A percentile compares a stretch with the other conserved stretches of the same genome.
phyloP scores from a whole-genome alignment of 148 eudicot genomes.

The Chenopodium album region DNA sequence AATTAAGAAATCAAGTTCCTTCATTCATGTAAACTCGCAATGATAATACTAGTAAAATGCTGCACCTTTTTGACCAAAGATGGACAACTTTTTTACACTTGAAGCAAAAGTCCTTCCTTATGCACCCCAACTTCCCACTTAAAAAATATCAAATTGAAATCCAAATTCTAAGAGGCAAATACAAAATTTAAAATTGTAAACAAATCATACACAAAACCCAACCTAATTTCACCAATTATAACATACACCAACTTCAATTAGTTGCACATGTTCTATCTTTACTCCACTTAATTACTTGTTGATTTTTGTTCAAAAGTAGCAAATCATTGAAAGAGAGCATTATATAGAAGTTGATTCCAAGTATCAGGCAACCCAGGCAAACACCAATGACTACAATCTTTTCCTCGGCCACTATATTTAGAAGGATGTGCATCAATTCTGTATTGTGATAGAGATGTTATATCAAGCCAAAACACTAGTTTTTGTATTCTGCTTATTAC shows the following conservation, averaged over 20 bases:
- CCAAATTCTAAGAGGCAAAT: background rate
- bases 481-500: conserved; percentile 57
- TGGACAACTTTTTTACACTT: conserved; percentile 1
- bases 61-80: conserved; percentile 13
- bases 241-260: background rate
- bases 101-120: conserved; percentile 9
- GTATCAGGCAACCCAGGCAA: conserved; percentile 90
- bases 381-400: conserved; percentile 91
- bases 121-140: background rate
- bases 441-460: conserved; percentile 62
- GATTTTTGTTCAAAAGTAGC: background rate
- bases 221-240: background rate
- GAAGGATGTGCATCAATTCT: conserved; percentile 84
- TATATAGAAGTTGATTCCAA: conserved; percentile 73
- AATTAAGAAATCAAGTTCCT: no score
- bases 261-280: background rate
- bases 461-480: conserved; percentile 69
- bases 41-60: background rate
- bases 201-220: background rate
- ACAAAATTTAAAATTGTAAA: background rate
- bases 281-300: background rate
- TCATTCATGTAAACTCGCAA: background rate
- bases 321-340: conserved; percentile 43
- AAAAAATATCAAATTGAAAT: background rate
- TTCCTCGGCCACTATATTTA: conserved; percentile 45